Evolutionary conservation across 768 basidiomycete species (phyloP), one percentile per base, ranked within the genome.

Genomic region (Suillus luteus): DNA sequence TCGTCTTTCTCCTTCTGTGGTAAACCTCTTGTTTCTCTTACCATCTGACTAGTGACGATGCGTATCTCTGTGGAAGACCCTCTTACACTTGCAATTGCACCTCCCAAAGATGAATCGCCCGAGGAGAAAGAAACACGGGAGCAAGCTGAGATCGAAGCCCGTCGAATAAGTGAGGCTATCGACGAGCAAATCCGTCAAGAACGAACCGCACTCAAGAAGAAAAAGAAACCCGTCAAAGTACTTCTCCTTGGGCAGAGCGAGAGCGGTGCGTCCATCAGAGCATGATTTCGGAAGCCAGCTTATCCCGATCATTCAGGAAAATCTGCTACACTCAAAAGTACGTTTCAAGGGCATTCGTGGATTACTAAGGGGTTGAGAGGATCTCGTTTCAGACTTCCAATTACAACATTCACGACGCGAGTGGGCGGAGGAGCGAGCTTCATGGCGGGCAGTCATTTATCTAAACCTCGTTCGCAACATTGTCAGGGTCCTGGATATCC

Each of bases 401-500:
- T 75, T 93, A 1, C 86, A 87, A 1, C 91, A 92, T 70, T 87
- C 90, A 46, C 80, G 82, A 46, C 79, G 81, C 60, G 87, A 90
- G 70, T 92, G 91, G 87, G 76, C 81, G 5, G 84, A 88, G 65
- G 88, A 92, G 68, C 85, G 85, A 49, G 77, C 81, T 1, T 83
- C 88, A 33, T 93, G 91, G 91, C 84, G 89, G 24, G 77, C 85
- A 17, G 89, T 93, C 63, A 86, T 93, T 63, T 86, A 89, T 67
- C 84, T 93, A 68, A 93, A 93, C 72, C 85, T 93, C 73, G 82
- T 92, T 60, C 86, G 89, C 70, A 91, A 90, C 65, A 82, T 91
- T 68, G 85, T 88, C 65, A 77, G 79, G 35, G 84, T 90, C 52
- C 79, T 91, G 24, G 83, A 89, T 57, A 77, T 83, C 46, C 77